Base-by-base conservation (phyloP, 2,329 filamentous ascomycete species). In the Colletotrichum musae region DNA sequence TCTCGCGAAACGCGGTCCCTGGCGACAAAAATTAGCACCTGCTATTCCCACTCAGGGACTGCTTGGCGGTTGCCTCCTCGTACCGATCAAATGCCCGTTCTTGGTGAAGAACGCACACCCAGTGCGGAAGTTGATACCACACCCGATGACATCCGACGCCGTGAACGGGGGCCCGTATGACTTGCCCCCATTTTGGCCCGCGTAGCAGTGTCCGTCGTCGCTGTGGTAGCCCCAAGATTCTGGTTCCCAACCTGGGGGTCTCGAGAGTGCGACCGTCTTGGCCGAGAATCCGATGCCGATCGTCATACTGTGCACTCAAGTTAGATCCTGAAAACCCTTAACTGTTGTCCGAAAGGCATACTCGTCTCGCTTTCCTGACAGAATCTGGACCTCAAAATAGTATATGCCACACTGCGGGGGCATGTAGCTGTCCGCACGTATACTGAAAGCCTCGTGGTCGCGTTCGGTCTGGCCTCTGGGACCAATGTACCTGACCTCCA, bases 341-440 rank as follows among this genome's bases (percentile, higher is more conserved):
- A 52, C 10, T 47, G 15, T 41, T 54, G 43, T 36, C 26, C 13
- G 28, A 18, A 63, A 61, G 18, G 85, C 87, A 62, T 82, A 89
- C 87, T 89, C 88, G 51, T 88, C 86, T 71, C 82, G 80, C 75
- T 85, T 87, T 60, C 82, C 84, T 16, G 83, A 81, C 28, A 87
- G 67, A 56, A 90, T 83, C 16, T 81, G 81, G 26, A 92, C 86
- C 78, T 99, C 96, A 77, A 91, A 99, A 79, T 99, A 99, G 80
- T 97, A 99, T 69, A 99, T 92, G 2, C 96, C 96, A 73, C 93
- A 96, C 76, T 97, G 92, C 43, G 90, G 87, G 4, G 96, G 94
- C 90, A 98, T 98, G 57, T 91, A 89, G 78, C 94, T 86, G 79
- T 99, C 93, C 32, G 95, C 89, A 64, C 96, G 90, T 67, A 97